A percentile compares a stretch with the other conserved stretches of the same genome.
These are phyloP conservation scores for Blastocystis hominis DNA, from an alignment of 352 stramenopile genomes.

Conservation along the genomic window DNA sequence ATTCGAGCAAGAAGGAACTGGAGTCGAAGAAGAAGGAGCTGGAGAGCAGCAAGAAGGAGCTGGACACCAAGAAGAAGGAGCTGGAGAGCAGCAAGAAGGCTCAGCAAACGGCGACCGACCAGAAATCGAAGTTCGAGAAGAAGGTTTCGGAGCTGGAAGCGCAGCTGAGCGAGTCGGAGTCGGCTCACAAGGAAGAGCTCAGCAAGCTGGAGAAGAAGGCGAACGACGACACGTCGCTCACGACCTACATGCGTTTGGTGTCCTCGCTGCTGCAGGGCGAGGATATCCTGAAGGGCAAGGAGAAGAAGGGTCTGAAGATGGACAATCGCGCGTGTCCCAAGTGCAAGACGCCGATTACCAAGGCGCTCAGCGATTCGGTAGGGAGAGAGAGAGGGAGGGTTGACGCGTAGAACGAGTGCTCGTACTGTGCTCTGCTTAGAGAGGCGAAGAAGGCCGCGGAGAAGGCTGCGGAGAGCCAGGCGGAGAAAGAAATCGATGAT, in stretches of 20 bases:
- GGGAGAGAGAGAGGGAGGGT: not conserved
- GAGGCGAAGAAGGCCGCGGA: not conserved
- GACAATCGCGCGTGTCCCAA: conserved; percentile 46
- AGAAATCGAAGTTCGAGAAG: conserved; percentile 19
- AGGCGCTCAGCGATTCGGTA: not conserved
- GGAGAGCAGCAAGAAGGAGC: not conserved
- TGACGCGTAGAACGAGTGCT: conserved; percentile 42
- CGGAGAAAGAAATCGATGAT: not conserved
- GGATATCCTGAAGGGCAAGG: conserved; percentile 42
- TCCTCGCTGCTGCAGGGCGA: not conserved
- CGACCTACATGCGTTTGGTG: not conserved
- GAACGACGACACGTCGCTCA: conserved; percentile 7
- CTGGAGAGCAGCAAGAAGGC: conserved; percentile 34
- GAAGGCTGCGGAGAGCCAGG: not conserved
- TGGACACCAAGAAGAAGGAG: not conserved
- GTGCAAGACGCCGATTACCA: not conserved
- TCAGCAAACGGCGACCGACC: conserved; percentile 20
- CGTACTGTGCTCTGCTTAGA: conserved; percentile 16
- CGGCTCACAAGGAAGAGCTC: not conserved
- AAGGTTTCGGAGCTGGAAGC: not conserved
- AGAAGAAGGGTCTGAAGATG: conserved; percentile 50
- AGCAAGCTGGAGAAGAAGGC: not conserved
- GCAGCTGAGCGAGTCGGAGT: not conserved
- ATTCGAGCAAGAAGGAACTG: not conserved
- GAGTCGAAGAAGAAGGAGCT: not conserved